phyloP scores from a whole-genome alignment of 2,329 filamentous ascomycete genomes.

The Cladophialophora bantiana region DNA sequence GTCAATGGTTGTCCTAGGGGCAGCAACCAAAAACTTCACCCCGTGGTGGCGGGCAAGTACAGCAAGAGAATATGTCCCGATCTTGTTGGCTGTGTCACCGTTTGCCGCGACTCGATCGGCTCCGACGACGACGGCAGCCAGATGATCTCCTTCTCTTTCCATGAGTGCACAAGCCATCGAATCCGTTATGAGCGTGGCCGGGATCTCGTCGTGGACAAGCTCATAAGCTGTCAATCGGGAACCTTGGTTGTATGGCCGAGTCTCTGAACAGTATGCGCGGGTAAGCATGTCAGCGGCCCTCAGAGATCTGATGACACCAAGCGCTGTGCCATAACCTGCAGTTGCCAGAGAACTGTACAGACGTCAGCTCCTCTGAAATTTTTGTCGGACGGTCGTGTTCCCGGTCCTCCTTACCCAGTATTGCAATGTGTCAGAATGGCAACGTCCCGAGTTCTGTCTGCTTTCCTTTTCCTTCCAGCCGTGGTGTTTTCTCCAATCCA shows the following conservation, averaged over 20 bases:
- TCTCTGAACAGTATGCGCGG: constrained; percentile 96
- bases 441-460: constrained; percentile 56
- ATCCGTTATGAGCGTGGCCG: constrained; percentile 90
- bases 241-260: constrained; percentile 96
- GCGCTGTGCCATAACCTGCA: constrained; percentile 94
- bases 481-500: constrained; percentile 74
- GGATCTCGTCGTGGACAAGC: constrained; percentile 91
- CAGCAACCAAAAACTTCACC: constrained; percentile 92
- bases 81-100: constrained; percentile 98
- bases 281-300: constrained; percentile 70
- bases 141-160: constrained; percentile 64
- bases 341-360: constrained; percentile 81
- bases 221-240: constrained; percentile 94
- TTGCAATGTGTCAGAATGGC: constrained; percentile 98
- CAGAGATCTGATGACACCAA: constrained; percentile 90
- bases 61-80: constrained; percentile 91
- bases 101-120: constrained; percentile 95
- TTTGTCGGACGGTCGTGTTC: constrained; percentile 7
- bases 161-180: constrained; percentile 95
- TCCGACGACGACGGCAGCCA: constrained; percentile 89
- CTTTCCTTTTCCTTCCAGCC: constrained; percentile 54
- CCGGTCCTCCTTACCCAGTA: constrained; percentile 70
- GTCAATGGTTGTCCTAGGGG: constrained; percentile 93
- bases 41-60: constrained; percentile 89
- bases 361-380: constrained; percentile 25